Evolutionary conservation across 768 basidiomycete species (phyloP), one percentile per base, ranked within the genome.

Genomic region (Pulveroboletus sp.): DNA sequence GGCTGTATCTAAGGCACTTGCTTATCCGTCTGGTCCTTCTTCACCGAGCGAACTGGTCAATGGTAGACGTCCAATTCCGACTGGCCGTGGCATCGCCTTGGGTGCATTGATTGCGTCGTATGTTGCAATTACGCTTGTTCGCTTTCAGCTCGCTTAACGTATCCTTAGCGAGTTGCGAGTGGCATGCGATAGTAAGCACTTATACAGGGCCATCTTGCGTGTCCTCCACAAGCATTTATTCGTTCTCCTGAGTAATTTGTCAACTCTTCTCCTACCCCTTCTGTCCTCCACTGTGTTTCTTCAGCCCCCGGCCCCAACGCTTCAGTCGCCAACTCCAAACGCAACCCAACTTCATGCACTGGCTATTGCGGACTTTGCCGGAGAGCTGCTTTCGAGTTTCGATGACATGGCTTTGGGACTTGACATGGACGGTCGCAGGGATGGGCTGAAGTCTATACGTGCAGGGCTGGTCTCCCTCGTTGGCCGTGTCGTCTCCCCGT

Each of bases 141-240:
- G 36, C 32, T 53, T 57, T 60, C 42, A 42, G 39, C 50, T 41
- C 43, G 48, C 53, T 54, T 18, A 56, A 36, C 30, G 27, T 45
- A 36, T 41, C 51, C 58, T 37, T 59, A 91, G 89, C 40, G 89
- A 90, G 64, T 71, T 91, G 26, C 78, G 79, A 51, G 79, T 83
- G 15, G 76, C 81, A 28, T 76, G 72, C 39, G 81, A 80, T 44
- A 86, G 83, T 55, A 71, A 73, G 1, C 82, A 88, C 59, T 69
- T 91, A 15, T 73, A 81, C 58, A 78, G 79, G 51, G 87, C 88
- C 26, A 79, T 88, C 47, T 62, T 89, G 36, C 81, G 89, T 46
- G 79, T 80, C 31, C 75, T 91, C 27, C 88, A 88, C 49, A 81
- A 84, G 46, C 89, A 87, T 8, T 69, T 92, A 6, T 87, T 88